Evolutionary conservation across 441 rosid species (phyloP).

Genomic region (Aquilaria agallochum): DNA sequence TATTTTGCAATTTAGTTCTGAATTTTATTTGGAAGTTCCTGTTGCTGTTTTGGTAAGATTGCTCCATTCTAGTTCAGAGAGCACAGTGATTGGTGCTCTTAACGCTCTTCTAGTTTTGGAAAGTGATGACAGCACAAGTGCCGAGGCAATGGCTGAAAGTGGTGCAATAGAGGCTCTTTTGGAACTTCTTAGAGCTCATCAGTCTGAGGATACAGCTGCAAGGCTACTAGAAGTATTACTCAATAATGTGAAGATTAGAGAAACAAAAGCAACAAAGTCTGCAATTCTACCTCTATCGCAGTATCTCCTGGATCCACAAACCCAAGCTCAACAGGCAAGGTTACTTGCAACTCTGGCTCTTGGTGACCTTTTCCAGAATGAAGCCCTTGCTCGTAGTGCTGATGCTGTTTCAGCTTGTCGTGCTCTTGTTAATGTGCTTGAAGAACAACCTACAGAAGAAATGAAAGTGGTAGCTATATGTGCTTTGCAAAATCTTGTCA

Average conservation of each 20-base stretch:
- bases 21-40: conserved; percentile 96
- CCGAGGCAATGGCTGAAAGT: conserved; percentile 99
- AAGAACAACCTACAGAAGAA: conserved; percentile 99
- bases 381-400: conserved; percentile 90
- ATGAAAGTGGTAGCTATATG: conserved; percentile 99
- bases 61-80: conserved; percentile 84
- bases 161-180: conserved; percentile 98
- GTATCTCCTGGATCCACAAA: conserved; percentile 98
- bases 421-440: conserved; percentile 96
- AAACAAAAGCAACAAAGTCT: conserved; percentile 87
- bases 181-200: conserved; percentile 97
- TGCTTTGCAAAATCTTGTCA: conserved; percentile 98
- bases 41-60: conserved; percentile 94
- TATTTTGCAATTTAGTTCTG: conserved; percentile 97
- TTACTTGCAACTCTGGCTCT: conserved; percentile 95
- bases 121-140: conserved; percentile 97
- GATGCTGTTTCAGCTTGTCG: conserved; percentile 99
- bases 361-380: conserved; percentile 98
- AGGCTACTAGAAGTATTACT: conserved; percentile 93
- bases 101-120: conserved; percentile 98
- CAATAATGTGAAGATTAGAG: conserved; percentile 97
- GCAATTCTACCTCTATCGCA: conserved; percentile 96
- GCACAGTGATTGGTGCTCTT: conserved; percentile 83
- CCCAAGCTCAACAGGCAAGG: conserved; percentile 98
- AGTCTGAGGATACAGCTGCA: conserved; percentile 97